These are phyloP conservation scores for Jimgerdemannia lactiflua DNA, from an alignment of 192 early-diverging fungal genomes.

Conservation along the genomic window DNA sequence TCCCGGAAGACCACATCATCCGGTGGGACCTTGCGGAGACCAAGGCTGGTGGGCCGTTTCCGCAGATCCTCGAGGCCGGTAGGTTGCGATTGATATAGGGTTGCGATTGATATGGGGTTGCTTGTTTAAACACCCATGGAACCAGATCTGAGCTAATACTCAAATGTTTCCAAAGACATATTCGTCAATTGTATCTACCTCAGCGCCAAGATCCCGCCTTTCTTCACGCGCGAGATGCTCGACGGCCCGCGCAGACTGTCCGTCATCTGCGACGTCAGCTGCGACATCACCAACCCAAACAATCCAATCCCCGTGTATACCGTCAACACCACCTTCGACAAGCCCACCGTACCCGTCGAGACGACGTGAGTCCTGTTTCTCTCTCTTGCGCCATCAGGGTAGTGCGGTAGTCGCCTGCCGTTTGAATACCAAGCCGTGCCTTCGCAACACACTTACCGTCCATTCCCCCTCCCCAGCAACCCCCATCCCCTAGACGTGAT, in stretches of 20 bases:
- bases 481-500: constrained; percentile 79
- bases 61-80: constrained; percentile 71
- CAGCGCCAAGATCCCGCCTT: constrained; percentile 88
- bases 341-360: constrained; percentile 74
- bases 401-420: background rate
- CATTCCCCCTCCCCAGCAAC: constrained; percentile 34
- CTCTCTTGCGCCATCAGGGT: background rate
- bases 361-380: constrained; percentile 34
- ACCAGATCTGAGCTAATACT: background rate
- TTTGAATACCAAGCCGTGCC: background rate
- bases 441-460: background rate
- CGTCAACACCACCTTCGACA: constrained; percentile 92
- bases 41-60: constrained; percentile 88
- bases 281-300: constrained; percentile 96
- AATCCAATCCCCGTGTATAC: constrained; percentile 97
- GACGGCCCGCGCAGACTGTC: constrained; percentile 68
- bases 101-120: background rate
- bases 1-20: constrained; percentile 85
- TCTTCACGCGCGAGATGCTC: constrained; percentile 82
- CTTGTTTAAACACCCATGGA: background rate
- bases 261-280: constrained; percentile 91
- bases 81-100: background rate
- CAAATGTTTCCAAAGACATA: constrained; percentile 54
- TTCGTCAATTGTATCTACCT: constrained; percentile 99
- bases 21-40: constrained; percentile 98